These are phyloP conservation scores for Brassica nigra DNA, from an alignment of 345 rosid genomes.

Conservation along the genomic window DNA sequence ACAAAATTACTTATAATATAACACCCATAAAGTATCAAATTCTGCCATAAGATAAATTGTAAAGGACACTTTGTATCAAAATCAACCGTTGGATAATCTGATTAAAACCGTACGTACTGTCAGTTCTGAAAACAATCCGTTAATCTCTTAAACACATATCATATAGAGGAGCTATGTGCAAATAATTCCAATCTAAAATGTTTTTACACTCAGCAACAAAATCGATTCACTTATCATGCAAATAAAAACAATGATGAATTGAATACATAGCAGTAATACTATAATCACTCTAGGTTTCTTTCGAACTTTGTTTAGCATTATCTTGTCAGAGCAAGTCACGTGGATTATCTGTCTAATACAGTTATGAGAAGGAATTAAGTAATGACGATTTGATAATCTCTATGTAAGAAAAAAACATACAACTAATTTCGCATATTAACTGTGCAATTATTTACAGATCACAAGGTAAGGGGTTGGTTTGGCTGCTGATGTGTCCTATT, in stretches of 20 bases:
- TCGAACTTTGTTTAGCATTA: slow-evolving; percentile 23
- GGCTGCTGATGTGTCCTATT: slow-evolving; percentile 35
- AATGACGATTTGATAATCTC: slow-evolving; percentile 24
- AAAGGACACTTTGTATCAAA: background rate
- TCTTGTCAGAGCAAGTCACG: slow-evolving; percentile 38
- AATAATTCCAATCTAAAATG: background rate
- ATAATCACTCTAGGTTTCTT: background rate
- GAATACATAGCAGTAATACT: slow-evolving; percentile 2
- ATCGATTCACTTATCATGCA: background rate
- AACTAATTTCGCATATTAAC: slow-evolving; percentile 12
- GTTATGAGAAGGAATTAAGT: slow-evolving; percentile 17
- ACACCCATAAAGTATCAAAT: background rate
- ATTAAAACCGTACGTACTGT: background rate
- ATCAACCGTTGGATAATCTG: background rate
- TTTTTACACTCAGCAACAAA: background rate
- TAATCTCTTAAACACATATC: background rate
- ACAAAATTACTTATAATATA: background rate
- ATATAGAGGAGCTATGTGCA: background rate
- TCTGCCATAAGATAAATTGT: background rate
- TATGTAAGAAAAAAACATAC: slow-evolving; percentile 18
- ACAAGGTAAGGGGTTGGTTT: slow-evolving; percentile 26
- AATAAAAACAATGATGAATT: background rate
- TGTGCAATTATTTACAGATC: slow-evolving; percentile 22
- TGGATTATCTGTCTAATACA: slow-evolving; percentile 24
- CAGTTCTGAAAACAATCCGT: background rate